Evolutionary conservation across 179 eudicot genomes (phyloP), one percentile per base, ranked within the genome.

Genomic region (Silene coronaria): DNA sequence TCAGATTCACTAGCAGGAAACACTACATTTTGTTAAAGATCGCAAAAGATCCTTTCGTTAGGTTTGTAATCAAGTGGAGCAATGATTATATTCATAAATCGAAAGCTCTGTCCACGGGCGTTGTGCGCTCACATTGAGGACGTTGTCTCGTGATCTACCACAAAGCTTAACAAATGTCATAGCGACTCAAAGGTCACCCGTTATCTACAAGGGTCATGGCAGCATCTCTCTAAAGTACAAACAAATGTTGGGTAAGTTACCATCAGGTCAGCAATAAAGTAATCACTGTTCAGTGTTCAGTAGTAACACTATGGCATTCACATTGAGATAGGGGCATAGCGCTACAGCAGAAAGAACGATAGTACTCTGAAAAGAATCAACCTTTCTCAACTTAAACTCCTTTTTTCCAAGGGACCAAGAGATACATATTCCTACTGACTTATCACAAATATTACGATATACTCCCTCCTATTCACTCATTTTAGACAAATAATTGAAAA

Each of bases 1-100:
- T 67, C 70, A 19, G 36, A 26, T 67, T 3, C 71, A 68, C 22
- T 21, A 3, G 17, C 55, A 68, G n/a, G 28, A 38, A 17, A 68
- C 28, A 42, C 4, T 6, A 42, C 55, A 68, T 38, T 68, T 11
- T 10, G 71, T 26, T 3, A 17, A n/a, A 19, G 45, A 7, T 38
- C n/a, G n/a, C n/a, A n/a, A n/a, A n/a, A n/a, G n/a, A n/a, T n/a
- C n/a, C 12, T 38, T 38, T 38, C 45, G 2, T 38, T 38, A 38
- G 57, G 57, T 48, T 69, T n/a, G 30, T 27, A 42, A 42, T 68
- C 72, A 36, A 68, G n/a, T 68, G 57, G 23, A 68, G 55, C 57
- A 4, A 45, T 45, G 58, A 23, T 46, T 55, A 46, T 69, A 17
- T 4, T 22, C 14, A 27, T 42, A 22, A 45, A 24, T 28, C 24